Conservation (phyloP, 352 stramenopile genomes). For the Nothophytophthora sp. region DNA sequence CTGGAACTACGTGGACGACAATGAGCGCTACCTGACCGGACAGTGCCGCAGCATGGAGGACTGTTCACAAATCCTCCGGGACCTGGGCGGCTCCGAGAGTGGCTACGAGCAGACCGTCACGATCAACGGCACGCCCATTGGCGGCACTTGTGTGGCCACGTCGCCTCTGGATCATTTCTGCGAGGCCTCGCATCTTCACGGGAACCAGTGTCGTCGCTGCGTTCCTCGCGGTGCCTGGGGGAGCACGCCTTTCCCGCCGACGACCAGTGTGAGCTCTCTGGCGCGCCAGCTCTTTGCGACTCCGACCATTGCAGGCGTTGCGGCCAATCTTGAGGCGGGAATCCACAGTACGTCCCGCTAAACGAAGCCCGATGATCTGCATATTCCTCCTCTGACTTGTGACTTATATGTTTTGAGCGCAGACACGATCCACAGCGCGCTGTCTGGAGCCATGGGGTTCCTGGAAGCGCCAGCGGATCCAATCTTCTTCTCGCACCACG, state of each 20-base stretch:
- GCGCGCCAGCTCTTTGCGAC: constrained; percentile 71
- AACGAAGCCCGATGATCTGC: neutral
- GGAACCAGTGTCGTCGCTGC: constrained; percentile 50
- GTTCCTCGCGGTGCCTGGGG: constrained; percentile 74
- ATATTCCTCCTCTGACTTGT: constrained; percentile 12
- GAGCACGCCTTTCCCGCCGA: constrained; percentile 51
- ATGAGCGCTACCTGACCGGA: constrained; percentile 63
- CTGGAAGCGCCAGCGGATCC: constrained; percentile 79
- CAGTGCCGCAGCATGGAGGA: constrained; percentile 70
- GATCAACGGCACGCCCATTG: constrained; percentile 72
- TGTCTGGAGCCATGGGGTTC: constrained; percentile 67
- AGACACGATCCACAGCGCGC: constrained; percentile 83
- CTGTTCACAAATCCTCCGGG: constrained; percentile 71
- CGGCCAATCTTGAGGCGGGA: constrained; percentile 67
- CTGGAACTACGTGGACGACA: constrained; percentile 89
- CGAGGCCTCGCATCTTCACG: constrained; percentile 49
- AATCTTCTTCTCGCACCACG: constrained; percentile 89
- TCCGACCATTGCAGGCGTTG: constrained; percentile 66
- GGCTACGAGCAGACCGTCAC: constrained; percentile 35
- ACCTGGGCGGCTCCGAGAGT: constrained; percentile 62
- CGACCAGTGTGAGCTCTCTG: constrained; percentile 73
- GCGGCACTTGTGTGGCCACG: constrained; percentile 51
- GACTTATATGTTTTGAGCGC: constrained; percentile 6
- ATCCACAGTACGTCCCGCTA: constrained; percentile 76
- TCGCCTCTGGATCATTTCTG: constrained; percentile 77